A percentile compares a stretch with the other conserved stretches of the same genome.
Conservation (phyloP, 2,329 filamentous ascomycete genomes). For the Cladosporium velox region DNA sequence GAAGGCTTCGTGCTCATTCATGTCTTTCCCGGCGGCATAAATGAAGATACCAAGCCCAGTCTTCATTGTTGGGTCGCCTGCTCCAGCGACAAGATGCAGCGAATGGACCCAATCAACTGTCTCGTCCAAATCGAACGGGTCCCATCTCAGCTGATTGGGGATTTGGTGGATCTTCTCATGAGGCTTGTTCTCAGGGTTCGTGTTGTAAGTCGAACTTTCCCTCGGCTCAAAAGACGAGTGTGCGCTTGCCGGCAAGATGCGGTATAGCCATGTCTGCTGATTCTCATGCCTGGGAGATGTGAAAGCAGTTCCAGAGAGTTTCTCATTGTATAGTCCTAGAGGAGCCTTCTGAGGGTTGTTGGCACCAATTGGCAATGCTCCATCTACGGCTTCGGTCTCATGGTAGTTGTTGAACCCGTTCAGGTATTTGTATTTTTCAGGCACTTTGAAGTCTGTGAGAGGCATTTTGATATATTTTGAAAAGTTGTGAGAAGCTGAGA, state of each 20-base stretch:
- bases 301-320: constrained; percentile 62
- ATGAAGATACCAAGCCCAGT: constrained; percentile 77
- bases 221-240: constrained; percentile 56
- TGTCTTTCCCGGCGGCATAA: constrained; percentile 75
- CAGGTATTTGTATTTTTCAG: constrained; percentile 73
- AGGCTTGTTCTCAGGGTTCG: constrained; percentile 51
- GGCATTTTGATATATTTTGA: constrained; percentile 54
- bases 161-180: constrained; percentile 68
- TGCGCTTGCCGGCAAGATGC: constrained; percentile 59
- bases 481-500: not conserved
- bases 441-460: constrained; percentile 61
- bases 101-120: constrained; percentile 68
- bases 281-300: constrained; percentile 59
- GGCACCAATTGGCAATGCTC: constrained; percentile 70
- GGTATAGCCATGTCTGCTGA: constrained; percentile 62
- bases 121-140: constrained; percentile 72
- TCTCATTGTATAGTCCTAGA: constrained; percentile 78
- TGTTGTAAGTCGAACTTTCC: constrained; percentile 53
- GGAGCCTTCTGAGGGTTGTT: constrained; percentile 83
- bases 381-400: constrained; percentile 77
- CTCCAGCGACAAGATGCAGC: constrained; percentile 72
- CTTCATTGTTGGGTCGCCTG: constrained; percentile 78
- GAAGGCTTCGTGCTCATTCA: constrained; percentile 73
- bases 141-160: constrained; percentile 80
- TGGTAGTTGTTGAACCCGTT: constrained; percentile 77